phyloP scores from a whole-genome alignment of 768 basidiomycete genomes.

The Suillus bovinus region DNA sequence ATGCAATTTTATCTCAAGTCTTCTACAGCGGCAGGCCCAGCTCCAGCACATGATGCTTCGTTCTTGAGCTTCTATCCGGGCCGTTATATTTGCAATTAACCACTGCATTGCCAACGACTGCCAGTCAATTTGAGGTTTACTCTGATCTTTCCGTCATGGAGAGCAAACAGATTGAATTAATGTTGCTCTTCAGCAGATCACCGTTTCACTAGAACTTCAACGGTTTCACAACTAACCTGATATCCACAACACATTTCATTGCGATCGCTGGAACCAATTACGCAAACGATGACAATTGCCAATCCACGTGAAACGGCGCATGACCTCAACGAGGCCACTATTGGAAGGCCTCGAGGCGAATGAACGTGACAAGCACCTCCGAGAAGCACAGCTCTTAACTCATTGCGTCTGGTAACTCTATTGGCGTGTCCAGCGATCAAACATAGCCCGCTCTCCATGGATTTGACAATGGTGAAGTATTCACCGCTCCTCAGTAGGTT shows the following conservation, averaged over 20 bases:
- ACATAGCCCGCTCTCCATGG: not conserved
- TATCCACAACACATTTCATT: not conserved
- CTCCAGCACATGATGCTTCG: not conserved
- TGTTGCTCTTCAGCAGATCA: not conserved
- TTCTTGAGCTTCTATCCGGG: not conserved
- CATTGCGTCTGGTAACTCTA: not conserved
- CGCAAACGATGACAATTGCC: not conserved
- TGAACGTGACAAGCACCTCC: not conserved
- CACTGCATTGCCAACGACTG: not conserved
- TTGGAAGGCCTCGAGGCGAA: not conserved
- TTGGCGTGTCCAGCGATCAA: not conserved
- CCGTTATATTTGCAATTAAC: not conserved
- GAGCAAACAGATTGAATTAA: not conserved
- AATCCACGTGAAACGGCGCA: not conserved
- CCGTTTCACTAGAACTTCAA: not conserved
- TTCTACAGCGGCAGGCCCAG: not conserved
- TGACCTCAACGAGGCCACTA: slow-evolving; percentile 1
- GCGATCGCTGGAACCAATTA: not conserved
- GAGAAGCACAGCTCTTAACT: not conserved
- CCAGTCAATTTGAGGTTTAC: not conserved
- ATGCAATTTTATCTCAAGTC: not conserved
- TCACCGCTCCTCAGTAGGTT: not conserved
- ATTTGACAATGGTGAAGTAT: not conserved
- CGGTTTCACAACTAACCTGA: not conserved
- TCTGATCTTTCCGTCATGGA: not conserved